Percentiles rank a stretch among this genome's conserved stretches.
Conservation (phyloP, 306 rosid species). For the Cajanus cajan region DNA sequence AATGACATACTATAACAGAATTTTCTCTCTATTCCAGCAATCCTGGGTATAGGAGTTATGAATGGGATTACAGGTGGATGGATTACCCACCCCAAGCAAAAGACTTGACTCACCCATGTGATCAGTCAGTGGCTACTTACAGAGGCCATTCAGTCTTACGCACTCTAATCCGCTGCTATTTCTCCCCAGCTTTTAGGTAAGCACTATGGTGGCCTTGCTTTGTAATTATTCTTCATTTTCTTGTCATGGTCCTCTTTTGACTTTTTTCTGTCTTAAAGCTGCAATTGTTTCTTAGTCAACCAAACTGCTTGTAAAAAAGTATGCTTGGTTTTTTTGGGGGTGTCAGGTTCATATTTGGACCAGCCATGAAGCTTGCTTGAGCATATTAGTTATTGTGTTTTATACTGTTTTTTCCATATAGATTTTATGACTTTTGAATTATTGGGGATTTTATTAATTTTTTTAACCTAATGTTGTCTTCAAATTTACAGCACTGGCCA, state of each 20-base stretch:
- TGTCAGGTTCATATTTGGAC: conserved; percentile 14
- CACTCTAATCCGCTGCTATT: conserved; percentile 92
- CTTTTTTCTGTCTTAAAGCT: conserved; percentile 10
- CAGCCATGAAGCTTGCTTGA: conserved; percentile 8
- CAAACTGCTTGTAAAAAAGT: background rate
- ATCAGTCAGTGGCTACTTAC: conserved; percentile 82
- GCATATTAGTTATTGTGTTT: background rate
- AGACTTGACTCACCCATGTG: conserved; percentile 64
- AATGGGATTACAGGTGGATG: conserved; percentile 98
- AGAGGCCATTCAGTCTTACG: conserved; percentile 88
- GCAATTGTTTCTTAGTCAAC: background rate
- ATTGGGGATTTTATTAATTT: conserved; percentile 17
- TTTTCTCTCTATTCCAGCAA: conserved; percentile 46
- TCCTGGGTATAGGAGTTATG: conserved; percentile 49
- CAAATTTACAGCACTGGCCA: conserved; percentile 88
- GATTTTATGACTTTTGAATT: background rate
- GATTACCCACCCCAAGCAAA: conserved; percentile 77
- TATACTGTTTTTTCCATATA: background rate
- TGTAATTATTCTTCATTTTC: background rate
- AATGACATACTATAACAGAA: background rate
- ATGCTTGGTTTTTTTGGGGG: background rate
- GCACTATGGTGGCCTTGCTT: background rate
- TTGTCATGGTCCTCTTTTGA: background rate
- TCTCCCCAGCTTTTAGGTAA: conserved; percentile 89
- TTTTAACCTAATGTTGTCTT: background rate